Base-by-base conservation (phyloP, 306 rosid species). In the Pachyrhizus erosus region DNA sequence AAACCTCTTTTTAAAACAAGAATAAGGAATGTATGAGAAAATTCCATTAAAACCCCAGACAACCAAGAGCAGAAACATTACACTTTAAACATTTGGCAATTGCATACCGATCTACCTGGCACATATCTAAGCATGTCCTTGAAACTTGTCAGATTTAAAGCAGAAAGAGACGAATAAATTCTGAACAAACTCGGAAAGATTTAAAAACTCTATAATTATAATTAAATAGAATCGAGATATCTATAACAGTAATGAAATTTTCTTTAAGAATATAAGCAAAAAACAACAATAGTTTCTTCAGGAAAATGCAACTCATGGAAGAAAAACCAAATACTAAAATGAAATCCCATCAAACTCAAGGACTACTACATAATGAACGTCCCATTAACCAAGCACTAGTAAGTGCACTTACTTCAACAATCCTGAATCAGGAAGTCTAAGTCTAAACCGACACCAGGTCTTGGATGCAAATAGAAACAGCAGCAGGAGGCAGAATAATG, bases 131-230 rank as follows among this genome's bases (percentile, higher is more conserved):
- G 84, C 9, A 69, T 45, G 34, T 18, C 46, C 58, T 58, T 78
- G 81, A 85, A 82, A 80, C 79, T 77, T 85, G 89, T 87, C 93
- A 75, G 77, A 79, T 87, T 82, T 49, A 51, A 43, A 64, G 40
- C 74, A 89, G 85, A 84, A 66, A 72, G 77, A 76, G 87, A 81
- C 90, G 87, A 82, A 7, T 51, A 27, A 14, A 80, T 29, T 20
- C 57, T n/a, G 62, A 74, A 79, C 40, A 57, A 78, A 79, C 52
- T 42, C 9, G 11, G 37, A 64, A 79, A 39, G 54, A 67, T 65
- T 79, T 73, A 61, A 26, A 75, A 68, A 24, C 14, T 8, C 10
- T 37, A 5, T n/a, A 33, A 52, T 24, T 43, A 46, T 26, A 55
- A 60, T 66, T 57, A 31, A 45, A 70, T 24, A 54, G 43, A 80